A percentile compares a stretch with the other conserved stretches of the same genome.
phyloP scores from a whole-genome alignment of 768 basidiomycete genomes.

The Pholiota molesta region DNA sequence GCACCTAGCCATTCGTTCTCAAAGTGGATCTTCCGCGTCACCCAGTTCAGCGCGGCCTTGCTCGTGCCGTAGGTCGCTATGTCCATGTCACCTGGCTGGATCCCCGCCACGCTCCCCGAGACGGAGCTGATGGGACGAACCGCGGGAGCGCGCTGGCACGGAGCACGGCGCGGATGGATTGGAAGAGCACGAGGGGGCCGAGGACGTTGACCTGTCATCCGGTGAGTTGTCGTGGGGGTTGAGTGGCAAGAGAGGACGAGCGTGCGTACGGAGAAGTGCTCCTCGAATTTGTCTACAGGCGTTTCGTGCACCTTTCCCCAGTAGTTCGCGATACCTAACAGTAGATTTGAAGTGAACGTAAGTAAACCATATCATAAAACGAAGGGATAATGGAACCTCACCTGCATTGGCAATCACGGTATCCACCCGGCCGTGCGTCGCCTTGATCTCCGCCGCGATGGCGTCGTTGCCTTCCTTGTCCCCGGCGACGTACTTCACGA shows the following conservation, averaged over 20 bases:
- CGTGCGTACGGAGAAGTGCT: neutral
- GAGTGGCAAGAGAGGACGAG: neutral
- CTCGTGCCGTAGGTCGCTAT: neutral
- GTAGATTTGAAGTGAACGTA: too few species aligned
- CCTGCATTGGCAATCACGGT: slow-evolving; percentile 4
- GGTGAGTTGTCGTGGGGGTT: too few species aligned
- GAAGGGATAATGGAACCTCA: neutral
- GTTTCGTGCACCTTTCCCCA: neutral
- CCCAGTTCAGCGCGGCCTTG: neutral
- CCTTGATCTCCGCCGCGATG: neutral
- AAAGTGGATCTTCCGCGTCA: too few species aligned
- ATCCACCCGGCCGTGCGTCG: neutral
- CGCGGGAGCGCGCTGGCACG: slow-evolving; percentile 2
- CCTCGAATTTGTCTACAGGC: neutral
- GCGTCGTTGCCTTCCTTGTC: neutral
- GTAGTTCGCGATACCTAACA: neutral
- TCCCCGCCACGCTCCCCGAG: neutral
- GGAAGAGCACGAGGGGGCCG: slow-evolving; percentile 6
- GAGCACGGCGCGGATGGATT: slow-evolving; percentile 3
- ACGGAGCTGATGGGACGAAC: slow-evolving; percentile 5
- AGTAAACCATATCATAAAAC: neutral
- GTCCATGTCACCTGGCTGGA: neutral
- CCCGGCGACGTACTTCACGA: neutral
- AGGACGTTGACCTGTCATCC: slow-evolving; percentile 2
- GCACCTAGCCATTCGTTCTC: slow-evolving; percentile 4